phyloP scores from a whole-genome alignment of 2,329 filamentous ascomycete genomes.

The Colletotrichum tabaci region DNA sequence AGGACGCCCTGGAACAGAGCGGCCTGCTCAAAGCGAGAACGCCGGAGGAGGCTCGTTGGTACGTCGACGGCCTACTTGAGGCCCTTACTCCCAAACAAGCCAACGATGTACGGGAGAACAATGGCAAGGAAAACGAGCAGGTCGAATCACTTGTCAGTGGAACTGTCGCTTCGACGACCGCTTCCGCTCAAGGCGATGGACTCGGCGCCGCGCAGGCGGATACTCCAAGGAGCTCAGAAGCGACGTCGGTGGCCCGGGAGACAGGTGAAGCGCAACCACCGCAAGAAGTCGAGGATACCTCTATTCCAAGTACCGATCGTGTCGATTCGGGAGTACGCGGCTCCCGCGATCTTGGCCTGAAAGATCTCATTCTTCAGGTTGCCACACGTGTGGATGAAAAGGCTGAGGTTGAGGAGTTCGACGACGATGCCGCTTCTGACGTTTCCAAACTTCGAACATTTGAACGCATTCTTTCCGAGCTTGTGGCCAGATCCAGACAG shows the following conservation, averaged over 20 bases:
- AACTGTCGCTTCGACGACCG: not conserved
- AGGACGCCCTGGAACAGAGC: conserved; percentile 69
- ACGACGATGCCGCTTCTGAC: conserved; percentile 47
- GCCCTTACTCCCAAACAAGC: conserved; percentile 57
- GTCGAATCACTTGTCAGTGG: conserved; percentile 6
- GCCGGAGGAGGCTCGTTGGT: conserved; percentile 61
- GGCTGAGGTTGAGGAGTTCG: conserved; percentile 43
- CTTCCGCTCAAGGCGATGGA: not conserved
- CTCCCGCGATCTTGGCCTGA: conserved; percentile 49
- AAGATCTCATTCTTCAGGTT: conserved; percentile 67
- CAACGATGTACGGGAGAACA: conserved; percentile 33
- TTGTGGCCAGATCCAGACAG: conserved; percentile 54
- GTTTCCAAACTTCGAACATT: conserved; percentile 63
- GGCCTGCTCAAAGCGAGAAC: conserved; percentile 64
- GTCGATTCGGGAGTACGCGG: conserved; percentile 14
- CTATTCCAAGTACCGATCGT: conserved; percentile 1
- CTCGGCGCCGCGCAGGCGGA: not conserved
- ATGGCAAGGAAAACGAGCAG: conserved; percentile 54
- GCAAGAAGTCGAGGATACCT: conserved; percentile 1
- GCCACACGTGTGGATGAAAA: conserved; percentile 61
- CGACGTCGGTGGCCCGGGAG: not conserved
- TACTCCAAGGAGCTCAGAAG: not conserved
- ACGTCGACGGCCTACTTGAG: conserved; percentile 66
- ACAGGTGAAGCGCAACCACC: conserved; percentile 7
- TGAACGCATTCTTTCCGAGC: conserved; percentile 65